Conservation (phyloP, 345 rosid species). For the rapeseed (Brassica napus) region DNA sequence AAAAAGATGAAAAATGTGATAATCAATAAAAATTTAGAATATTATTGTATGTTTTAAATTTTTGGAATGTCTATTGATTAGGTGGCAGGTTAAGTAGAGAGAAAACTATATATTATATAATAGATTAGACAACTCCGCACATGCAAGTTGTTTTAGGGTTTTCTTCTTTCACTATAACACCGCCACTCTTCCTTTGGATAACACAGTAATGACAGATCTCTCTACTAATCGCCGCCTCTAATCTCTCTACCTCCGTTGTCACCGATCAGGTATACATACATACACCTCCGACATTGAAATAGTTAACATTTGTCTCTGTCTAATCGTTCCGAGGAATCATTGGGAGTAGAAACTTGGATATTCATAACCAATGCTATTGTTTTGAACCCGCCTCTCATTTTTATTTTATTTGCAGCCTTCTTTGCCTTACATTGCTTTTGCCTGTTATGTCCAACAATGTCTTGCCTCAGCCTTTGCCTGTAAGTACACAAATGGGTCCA, state of each 20-base stretch:
- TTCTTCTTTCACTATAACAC: slow-evolving; percentile 17
- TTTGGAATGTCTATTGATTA: background rate
- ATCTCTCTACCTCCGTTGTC: background rate
- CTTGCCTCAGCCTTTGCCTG: slow-evolving; percentile 45
- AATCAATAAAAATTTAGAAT: too few species aligned
- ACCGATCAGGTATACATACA: background rate
- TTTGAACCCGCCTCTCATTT: background rate
- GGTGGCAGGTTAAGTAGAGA: background rate
- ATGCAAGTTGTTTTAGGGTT: background rate
- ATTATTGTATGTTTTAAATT: background rate
- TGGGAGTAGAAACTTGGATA: background rate
- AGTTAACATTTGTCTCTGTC: background rate
- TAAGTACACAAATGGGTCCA: slow-evolving; percentile 35
- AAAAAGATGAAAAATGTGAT: background rate
- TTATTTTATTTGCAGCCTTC: background rate
- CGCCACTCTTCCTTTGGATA: slow-evolving; percentile 3
- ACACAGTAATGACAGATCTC: slow-evolving; percentile 9
- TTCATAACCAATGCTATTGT: background rate
- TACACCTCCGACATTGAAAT: background rate
- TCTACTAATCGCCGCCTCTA: background rate
- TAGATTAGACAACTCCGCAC: background rate
- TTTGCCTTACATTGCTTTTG: slow-evolving; percentile 23
- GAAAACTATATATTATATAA: too few species aligned
- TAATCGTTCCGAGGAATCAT: background rate
- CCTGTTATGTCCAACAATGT: slow-evolving; percentile 56